phyloP scores from a whole-genome alignment of 306 rosid species.

The Cicer judaicum region DNA sequence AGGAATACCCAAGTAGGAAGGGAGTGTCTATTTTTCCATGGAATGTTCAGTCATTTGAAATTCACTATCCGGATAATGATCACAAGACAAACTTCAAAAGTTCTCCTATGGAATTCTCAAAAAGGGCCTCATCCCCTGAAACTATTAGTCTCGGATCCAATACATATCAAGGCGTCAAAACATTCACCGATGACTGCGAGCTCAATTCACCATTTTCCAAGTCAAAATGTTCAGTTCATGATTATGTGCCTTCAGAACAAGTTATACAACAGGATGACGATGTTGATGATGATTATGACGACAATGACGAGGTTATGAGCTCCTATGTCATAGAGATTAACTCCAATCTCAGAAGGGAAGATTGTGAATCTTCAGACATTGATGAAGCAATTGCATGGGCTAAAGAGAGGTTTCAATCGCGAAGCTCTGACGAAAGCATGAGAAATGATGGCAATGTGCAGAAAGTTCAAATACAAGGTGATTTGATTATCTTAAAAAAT shows the following conservation, averaged over 20 bases:
- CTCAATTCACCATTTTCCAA: conserved; percentile 72
- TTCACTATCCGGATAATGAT: conserved; percentile 54
- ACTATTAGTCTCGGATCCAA: conserved; percentile 59
- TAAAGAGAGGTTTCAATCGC: conserved; percentile 75
- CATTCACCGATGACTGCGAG: conserved; percentile 66
- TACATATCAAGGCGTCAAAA: conserved; percentile 64
- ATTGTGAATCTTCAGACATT: conserved; percentile 62
- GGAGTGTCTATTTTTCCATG: conserved; percentile 49
- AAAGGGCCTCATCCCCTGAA: conserved; percentile 76
- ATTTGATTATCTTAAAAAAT: conserved; percentile 47
- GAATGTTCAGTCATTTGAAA: conserved; percentile 50
- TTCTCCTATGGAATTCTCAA: conserved; percentile 61
- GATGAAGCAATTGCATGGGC: conserved; percentile 99
- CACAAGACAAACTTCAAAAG: conserved; percentile 51
- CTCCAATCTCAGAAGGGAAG: conserved; percentile 62
- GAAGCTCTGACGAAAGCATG: conserved; percentile 57
- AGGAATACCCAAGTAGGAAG: conserved; percentile 56
- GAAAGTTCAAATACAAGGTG: conserved; percentile 58
- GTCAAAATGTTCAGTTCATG: conserved; percentile 52
- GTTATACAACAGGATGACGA: conserved; percentile 44
- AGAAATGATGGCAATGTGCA: conserved; percentile 52
- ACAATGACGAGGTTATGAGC: conserved; percentile 73
- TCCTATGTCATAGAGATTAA: conserved; percentile 89
- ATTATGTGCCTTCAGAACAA: conserved; percentile 48
- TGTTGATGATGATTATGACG: conserved; percentile 59